Percentiles rank a stretch among this genome's conserved stretches.
phyloP scores from a whole-genome alignment of 495 filamentous ascomycete genomes.

The Penicillium verhagenii region DNA sequence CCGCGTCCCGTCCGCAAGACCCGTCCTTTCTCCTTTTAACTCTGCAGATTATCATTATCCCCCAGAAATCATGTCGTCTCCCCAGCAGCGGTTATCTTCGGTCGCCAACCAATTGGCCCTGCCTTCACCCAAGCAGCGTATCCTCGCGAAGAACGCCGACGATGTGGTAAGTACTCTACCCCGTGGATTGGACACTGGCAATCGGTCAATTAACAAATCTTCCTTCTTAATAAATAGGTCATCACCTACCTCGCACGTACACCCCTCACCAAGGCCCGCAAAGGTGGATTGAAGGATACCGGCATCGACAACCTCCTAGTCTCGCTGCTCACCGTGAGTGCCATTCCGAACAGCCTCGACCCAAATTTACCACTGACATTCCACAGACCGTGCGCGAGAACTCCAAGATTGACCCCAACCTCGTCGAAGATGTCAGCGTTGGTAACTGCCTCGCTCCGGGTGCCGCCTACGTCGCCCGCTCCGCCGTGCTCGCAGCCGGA shows the following conservation, averaged over 20 bases:
- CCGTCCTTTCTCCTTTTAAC: background rate
- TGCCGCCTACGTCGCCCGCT: slow-evolving; percentile 81
- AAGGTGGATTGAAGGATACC: slow-evolving; percentile 93
- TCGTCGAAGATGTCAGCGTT: slow-evolving; percentile 89
- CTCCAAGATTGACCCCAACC: slow-evolving; percentile 73
- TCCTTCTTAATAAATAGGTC: slow-evolving; percentile 44
- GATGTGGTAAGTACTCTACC: slow-evolving; percentile 37
- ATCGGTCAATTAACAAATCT: background rate
- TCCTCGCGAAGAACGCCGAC: slow-evolving; percentile 43
- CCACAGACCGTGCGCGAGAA: slow-evolving; percentile 58
- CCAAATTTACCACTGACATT: background rate
- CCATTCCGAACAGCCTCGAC: background rate
- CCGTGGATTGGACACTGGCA: background rate
- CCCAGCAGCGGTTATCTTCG: slow-evolving; percentile 42
- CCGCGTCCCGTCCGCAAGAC: no score
- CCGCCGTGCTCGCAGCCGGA: slow-evolving; percentile 83
- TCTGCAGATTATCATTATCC: background rate
- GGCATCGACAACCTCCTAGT: slow-evolving; percentile 76
- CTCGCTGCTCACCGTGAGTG: slow-evolving; percentile 70
- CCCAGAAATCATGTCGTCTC: slow-evolving; percentile 39
- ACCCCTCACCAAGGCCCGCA: slow-evolving; percentile 72
- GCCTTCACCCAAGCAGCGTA: slow-evolving; percentile 30
- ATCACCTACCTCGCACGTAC: slow-evolving; percentile 82
- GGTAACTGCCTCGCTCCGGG: slow-evolving; percentile 68
- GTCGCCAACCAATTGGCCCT: slow-evolving; percentile 41